Evolutionary conservation across 495 filamentous ascomycete species (phyloP), one percentile per base, ranked within the genome.

Genomic region (Sordaria brevicollis): DNA sequence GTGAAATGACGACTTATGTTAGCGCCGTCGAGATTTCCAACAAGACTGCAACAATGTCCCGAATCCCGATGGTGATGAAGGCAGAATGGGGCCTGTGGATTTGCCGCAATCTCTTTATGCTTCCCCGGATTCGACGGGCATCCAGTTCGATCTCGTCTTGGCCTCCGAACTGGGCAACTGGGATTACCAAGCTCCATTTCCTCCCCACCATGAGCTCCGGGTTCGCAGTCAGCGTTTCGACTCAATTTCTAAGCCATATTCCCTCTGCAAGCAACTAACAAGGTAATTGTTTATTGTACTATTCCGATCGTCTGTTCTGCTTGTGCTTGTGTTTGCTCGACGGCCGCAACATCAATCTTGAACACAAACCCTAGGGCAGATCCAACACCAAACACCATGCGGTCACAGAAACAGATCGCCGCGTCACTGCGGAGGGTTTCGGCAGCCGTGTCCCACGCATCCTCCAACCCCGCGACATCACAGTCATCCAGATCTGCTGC

Each of bases 1-100:
- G 77, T 79, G 77, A 79, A 77, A 79, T 77, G 76, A 72, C 76
- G 77, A 71, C 25, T 62, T 62, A 8, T 62, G 25, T 17, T 62
- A 62, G 49, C 49, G 49, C 25, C 49, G 49, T 31, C 49, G 25
- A 62, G 25, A 62, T 62, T 62, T 62, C 25, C 33, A 5, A 62
- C 21, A 31, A 31, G 25, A 62, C 49, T 62, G 49, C 49, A 62
- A 62, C 25, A 62, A 31, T 62, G 49, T 17, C 49, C 49, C 21
- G 25, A 62, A 57, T 17, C 49, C 49, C 49, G 49, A 57, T 57
- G 11, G 49, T 29, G 5, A 31, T 31, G 21, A 31, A 57, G 49
- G 11, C 49, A 15, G 21, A 57, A 57, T 29, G 49, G 49, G 49
- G 49, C 49, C 49, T 62, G 25, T 62, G 25, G 43, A 29, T 57